Base-by-base conservation (phyloP, 2,329 filamentous ascomycete species). In the Trichoderma cornu-damae region DNA sequence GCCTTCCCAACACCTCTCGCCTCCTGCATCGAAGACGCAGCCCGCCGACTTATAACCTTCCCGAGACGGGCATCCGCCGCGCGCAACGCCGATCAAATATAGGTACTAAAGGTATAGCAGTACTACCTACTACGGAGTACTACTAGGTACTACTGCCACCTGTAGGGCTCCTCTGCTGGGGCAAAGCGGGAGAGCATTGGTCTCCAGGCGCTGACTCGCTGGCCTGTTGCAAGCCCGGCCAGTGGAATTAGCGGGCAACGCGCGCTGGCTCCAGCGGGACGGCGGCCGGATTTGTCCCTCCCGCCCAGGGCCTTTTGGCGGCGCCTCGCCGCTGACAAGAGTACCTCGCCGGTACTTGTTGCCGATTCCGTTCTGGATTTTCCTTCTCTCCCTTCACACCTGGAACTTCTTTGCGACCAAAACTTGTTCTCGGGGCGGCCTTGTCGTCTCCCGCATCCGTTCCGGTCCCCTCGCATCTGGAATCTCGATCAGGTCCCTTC, bases 241-340 rank as follows among this genome's bases (percentile, higher is more conserved):
- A 70, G 67, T 72, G 66, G 60, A 63, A 71, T 66, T 64, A 65
- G 64, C 61, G 66, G 63, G 64, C 62, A 66, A 69, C 66, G 68
- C 66, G 68, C 69, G 70, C 70, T 72, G 70, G 67, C 65, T 69
- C 67, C 65, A 68, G 67, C 66, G 62, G 37, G 22, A 22, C 34
- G 35, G 37, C 34, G 14, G 20, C 24, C 49, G 30, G 26, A 42
- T 20, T 30, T 20, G 34, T 24, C 46, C 46, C 46, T 22, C 24
- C 34, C 28, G 18, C 20, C 38, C 34, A 49, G 26, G 40, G 47
- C 16, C 4, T 11, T 38, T 52, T 44, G 50, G 24, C 50, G 42
- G 50, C 50, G 50, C 42, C 22, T 55, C 42, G 52, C 52, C 52
- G 47, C 52, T 55, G 47, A 55, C 30, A 38, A 38, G 37, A 38